A percentile compares a stretch with the other conserved stretches of the same genome.
Conservation (phyloP, 208 protist species). For the Wallacemonas sp. region DNA sequence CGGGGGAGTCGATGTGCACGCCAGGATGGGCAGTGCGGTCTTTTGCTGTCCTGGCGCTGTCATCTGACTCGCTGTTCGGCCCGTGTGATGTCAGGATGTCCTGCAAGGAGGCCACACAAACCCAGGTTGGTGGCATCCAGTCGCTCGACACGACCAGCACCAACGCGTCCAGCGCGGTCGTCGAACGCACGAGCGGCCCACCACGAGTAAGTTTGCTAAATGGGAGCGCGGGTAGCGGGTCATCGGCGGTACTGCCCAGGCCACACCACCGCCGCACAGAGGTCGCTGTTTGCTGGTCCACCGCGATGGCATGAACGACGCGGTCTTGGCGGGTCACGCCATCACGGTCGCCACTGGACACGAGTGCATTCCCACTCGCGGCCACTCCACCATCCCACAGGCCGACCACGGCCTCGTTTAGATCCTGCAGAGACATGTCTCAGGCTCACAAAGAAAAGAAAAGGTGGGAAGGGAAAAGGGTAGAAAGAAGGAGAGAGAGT, state of each 20-base stretch:
- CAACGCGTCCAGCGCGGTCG: not conserved
- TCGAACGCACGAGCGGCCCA: not conserved
- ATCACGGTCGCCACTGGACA: slow-evolving; percentile 1
- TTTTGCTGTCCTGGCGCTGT: not conserved
- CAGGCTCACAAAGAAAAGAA: slow-evolving; percentile 12
- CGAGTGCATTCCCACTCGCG: slow-evolving; percentile 10
- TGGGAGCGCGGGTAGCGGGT: not conserved
- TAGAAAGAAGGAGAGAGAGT: not conserved
- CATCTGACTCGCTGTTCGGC: not conserved
- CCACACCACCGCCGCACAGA: not conserved
- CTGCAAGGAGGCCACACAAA: not conserved
- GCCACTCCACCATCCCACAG: slow-evolving; percentile 13
- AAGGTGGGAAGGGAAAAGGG: not conserved
- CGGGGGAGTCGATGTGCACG: not conserved
- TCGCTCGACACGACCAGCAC: not conserved
- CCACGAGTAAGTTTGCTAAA: not conserved
- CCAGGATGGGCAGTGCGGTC: not conserved
- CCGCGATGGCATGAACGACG: slow-evolving; percentile 5
- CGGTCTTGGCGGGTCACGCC: not conserved
- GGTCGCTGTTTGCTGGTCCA: not conserved
- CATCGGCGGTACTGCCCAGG: not conserved
- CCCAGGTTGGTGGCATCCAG: slow-evolving; percentile 14
- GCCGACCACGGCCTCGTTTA: not conserved
- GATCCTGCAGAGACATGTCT: slow-evolving; percentile 12
- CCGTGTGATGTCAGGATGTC: slow-evolving; percentile 7